Evolutionary conservation across 2,329 filamentous ascomycete genomes (phyloP).

Genomic region (Fusarium nurragi): DNA sequence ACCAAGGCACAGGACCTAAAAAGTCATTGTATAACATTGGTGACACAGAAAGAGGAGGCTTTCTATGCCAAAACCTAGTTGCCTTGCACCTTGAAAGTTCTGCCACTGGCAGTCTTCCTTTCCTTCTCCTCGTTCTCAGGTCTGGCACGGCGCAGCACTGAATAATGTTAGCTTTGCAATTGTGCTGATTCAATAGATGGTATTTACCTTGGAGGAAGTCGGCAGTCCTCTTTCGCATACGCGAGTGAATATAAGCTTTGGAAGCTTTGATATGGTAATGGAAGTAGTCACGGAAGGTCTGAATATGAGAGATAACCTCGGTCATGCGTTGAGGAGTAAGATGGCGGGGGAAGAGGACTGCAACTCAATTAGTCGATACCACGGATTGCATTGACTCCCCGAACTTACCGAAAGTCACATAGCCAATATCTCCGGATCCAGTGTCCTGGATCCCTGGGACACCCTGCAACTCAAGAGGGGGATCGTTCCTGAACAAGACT

Average conservation of each 20-base stretch:
- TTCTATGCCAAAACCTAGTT: conserved; percentile 36
- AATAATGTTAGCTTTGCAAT: conserved; percentile 41
- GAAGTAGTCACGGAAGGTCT: conserved; percentile 99
- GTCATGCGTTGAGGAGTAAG: conserved; percentile 88
- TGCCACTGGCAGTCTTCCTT: conserved; percentile 95
- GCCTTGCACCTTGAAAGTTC: conserved; percentile 78
- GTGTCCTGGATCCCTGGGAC: conserved; percentile 82
- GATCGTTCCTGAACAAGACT: conserved; percentile 94
- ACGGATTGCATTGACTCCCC: not conserved
- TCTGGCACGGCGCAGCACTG: conserved; percentile 93
- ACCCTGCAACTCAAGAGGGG: conserved; percentile 88
- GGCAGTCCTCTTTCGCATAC: conserved; percentile 96
- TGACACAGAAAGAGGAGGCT: conserved; percentile 1
- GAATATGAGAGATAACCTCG: conserved; percentile 98
- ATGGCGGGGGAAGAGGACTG: conserved; percentile 95
- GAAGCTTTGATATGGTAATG: conserved; percentile 99
- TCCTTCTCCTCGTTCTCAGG: conserved; percentile 98
- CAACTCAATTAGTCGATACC: conserved; percentile 30
- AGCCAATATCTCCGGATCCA: conserved; percentile 88
- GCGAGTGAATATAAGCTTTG: conserved; percentile 98
- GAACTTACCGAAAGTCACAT: conserved; percentile 89
- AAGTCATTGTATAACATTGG: conserved; percentile 14
- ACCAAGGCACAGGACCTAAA: not conserved
- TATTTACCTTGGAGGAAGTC: conserved; percentile 93
- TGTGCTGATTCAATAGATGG: not conserved